These are phyloP conservation scores for Phlebiopsis flavidoalba DNA, from an alignment of 768 basidiomycete genomes.

Conservation along the genomic window DNA sequence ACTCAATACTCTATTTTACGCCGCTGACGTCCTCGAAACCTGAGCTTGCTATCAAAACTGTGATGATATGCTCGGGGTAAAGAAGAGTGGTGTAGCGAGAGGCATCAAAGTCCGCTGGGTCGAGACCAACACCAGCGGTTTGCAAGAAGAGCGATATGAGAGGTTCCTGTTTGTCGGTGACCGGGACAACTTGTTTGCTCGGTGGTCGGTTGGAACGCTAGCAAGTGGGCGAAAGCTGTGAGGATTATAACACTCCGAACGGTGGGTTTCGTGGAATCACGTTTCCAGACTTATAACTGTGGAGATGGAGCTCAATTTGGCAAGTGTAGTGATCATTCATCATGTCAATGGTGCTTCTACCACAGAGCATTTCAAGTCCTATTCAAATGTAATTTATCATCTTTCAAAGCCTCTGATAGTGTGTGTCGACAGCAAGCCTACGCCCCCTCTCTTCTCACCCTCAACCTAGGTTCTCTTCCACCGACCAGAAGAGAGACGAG, in stretches of 20 bases:
- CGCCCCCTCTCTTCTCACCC: not conserved
- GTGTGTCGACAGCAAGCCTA: not conserved
- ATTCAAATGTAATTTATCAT: not conserved
- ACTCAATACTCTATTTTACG: slow-evolving; percentile 47
- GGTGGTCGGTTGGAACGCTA: slow-evolving; percentile 49
- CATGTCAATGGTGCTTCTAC: not conserved
- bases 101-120: slow-evolving; percentile 47
- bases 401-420: not conserved
- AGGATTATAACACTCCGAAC: not conserved
- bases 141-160: slow-evolving; percentile 39
- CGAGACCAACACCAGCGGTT: slow-evolving; percentile 22
- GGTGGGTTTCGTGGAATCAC: not conserved
- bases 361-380: not conserved
- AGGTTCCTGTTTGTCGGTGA: slow-evolving; percentile 55
- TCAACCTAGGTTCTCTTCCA: not conserved
- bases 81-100: slow-evolving; percentile 46
- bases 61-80: slow-evolving; percentile 45
- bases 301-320: not conserved
- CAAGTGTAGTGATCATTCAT: slow-evolving; percentile 4
- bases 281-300: not conserved
- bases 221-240: slow-evolving; percentile 36
- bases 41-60: slow-evolving; percentile 42
- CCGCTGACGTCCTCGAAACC: slow-evolving; percentile 42
- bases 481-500: not conserved
- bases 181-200: slow-evolving; percentile 63